These are phyloP conservation scores for Danielia oregonensis DNA, from an alignment of 805 yeast species.

Conservation along the genomic window DNA sequence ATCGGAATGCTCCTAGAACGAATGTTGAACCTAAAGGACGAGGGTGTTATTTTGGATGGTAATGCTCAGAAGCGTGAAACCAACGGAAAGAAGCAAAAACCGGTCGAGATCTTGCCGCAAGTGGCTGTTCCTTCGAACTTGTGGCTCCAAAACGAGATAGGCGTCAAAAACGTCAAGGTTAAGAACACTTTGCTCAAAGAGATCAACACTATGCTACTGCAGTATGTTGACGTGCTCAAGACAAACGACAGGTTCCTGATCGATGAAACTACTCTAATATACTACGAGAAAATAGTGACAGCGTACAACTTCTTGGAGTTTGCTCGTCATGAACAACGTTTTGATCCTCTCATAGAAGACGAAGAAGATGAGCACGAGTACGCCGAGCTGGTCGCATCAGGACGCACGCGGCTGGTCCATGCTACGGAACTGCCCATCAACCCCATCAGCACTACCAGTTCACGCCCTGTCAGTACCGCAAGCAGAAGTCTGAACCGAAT, in stretches of 20 bases:
- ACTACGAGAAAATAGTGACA: slow-evolving; percentile 28
- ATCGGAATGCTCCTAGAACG: slow-evolving; percentile 24
- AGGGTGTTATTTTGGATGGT: slow-evolving; percentile 11
- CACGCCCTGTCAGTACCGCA: slow-evolving; percentile 3
- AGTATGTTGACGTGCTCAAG: slow-evolving; percentile 4
- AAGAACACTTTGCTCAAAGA: slow-evolving; percentile 32
- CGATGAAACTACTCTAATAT: slow-evolving; percentile 25
- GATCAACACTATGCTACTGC: slow-evolving; percentile 25
- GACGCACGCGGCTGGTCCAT: not conserved
- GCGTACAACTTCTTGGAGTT: slow-evolving; percentile 29
- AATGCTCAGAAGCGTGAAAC: not conserved
- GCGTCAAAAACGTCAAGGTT: slow-evolving; percentile 27
- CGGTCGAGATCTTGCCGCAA: slow-evolving; percentile 29
- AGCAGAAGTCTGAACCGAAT: slow-evolving; percentile 4
- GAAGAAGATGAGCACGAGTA: slow-evolving; percentile 1
- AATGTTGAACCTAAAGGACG: slow-evolving; percentile 21
- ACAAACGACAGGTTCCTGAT: slow-evolving; percentile 16
- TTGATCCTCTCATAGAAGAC: slow-evolving; percentile 5
- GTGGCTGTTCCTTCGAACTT: slow-evolving; percentile 33
- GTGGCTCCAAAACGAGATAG: slow-evolving; percentile 33
- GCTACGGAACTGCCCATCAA: not conserved
- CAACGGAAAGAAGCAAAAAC: slow-evolving; percentile 1
- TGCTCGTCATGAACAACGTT: slow-evolving; percentile 1
- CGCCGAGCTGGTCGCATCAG: not conserved
- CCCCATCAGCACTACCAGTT: slow-evolving; percentile 1